Evolutionary conservation across 129 eudicot species (phyloP).

Genomic region (Arctium lappa): DNA sequence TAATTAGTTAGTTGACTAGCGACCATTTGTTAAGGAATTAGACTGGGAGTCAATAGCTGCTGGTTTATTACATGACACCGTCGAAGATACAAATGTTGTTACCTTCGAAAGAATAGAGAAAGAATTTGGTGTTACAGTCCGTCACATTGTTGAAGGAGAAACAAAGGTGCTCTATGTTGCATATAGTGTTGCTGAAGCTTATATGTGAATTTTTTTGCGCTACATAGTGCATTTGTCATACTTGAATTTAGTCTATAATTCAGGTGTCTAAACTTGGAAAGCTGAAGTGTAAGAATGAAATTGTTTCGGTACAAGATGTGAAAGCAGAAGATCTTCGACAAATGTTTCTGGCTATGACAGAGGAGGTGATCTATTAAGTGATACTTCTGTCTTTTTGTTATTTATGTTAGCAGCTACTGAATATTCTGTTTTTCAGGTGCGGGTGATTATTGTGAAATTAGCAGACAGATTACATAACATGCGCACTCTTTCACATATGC

Average conservation of each 20-base stretch:
- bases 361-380: slow-evolving; percentile 64
- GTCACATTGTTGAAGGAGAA: slow-evolving; percentile 98
- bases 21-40: slow-evolving; percentile 57
- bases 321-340: slow-evolving; percentile 93
- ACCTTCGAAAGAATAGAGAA: slow-evolving; percentile 87
- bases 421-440: slow-evolving; percentile 56
- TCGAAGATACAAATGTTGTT: slow-evolving; percentile 87
- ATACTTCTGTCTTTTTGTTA: background rate
- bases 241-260: slow-evolving; percentile 7
- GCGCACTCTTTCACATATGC: slow-evolving; percentile 97
- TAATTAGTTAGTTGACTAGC: background rate
- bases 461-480: slow-evolving; percentile 97
- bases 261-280: slow-evolving; percentile 97
- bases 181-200: background rate
- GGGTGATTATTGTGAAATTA: slow-evolving; percentile 93
- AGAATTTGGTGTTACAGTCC: slow-evolving; percentile 80
- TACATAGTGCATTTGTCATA: slow-evolving; percentile 1
- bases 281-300: slow-evolving; percentile 73
- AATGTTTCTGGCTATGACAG: slow-evolving; percentile 97
- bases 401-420: slow-evolving; percentile 7
- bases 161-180: slow-evolving; percentile 56
- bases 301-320: slow-evolving; percentile 74
- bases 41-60: slow-evolving; percentile 99
- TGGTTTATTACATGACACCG: slow-evolving; percentile 93
- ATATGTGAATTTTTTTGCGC: background rate